Evolutionary conservation across 2,329 filamentous ascomycete species (phyloP).

Genomic region (Fusarium luffae): DNA sequence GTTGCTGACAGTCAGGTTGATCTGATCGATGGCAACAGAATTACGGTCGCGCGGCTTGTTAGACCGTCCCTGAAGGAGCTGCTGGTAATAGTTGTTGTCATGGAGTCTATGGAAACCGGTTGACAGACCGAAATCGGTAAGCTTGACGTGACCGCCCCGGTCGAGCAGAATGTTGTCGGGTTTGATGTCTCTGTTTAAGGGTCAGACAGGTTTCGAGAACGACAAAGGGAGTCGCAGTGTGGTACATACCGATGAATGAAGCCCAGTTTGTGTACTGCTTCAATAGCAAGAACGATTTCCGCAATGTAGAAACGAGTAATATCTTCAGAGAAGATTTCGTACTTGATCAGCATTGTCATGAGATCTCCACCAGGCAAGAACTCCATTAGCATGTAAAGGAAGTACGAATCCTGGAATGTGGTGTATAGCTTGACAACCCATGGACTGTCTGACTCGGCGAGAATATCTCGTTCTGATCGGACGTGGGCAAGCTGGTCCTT

Average conservation of each 20-base stretch:
- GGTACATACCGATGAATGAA: slow-evolving; percentile 93
- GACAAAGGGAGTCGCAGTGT: neutral
- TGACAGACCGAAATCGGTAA: slow-evolving; percentile 97
- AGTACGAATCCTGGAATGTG: slow-evolving; percentile 96
- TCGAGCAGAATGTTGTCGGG: slow-evolving; percentile 98
- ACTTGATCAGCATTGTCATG: slow-evolving; percentile 99
- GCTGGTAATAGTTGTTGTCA: slow-evolving; percentile 98
- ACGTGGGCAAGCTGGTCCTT: slow-evolving; percentile 98
- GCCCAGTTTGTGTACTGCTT: slow-evolving; percentile 96
- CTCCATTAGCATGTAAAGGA: slow-evolving; percentile 99
- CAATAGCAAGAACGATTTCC: slow-evolving; percentile 97
- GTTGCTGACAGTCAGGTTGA: slow-evolving; percentile 97
- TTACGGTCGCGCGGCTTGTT: slow-evolving; percentile 83
- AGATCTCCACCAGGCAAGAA: slow-evolving; percentile 97
- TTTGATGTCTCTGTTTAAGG: slow-evolving; percentile 85
- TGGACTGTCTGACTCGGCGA: slow-evolving; percentile 98
- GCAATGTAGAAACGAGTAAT: slow-evolving; percentile 99
- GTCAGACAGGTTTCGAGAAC: slow-evolving; percentile 21
- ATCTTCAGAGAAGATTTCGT: slow-evolving; percentile 98
- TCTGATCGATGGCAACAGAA: slow-evolving; percentile 96
- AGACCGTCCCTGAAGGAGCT: slow-evolving; percentile 84
- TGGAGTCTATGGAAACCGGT: slow-evolving; percentile 98
- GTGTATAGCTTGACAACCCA: slow-evolving; percentile 99
- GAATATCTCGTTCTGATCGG: slow-evolving; percentile 94
- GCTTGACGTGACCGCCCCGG: slow-evolving; percentile 94